Conservation (phyloP, 768 basidiomycete species). For the Leccinum boreale region DNA sequence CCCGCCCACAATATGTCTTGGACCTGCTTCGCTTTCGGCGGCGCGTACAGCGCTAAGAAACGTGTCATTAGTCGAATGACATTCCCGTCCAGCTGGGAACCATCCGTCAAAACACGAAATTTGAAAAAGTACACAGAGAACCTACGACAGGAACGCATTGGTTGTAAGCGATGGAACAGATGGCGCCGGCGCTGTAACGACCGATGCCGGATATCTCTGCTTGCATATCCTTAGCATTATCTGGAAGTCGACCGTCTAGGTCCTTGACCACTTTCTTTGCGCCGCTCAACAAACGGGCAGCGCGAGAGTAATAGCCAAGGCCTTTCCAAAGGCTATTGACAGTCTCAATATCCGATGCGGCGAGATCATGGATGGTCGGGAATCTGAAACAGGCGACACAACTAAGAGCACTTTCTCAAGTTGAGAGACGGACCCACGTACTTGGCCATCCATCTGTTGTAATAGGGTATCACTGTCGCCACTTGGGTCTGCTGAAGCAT, state of each 20-base stretch:
- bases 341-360: conserved; percentile 70
- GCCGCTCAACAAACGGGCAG: conserved; percentile 76
- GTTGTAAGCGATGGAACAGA: conserved; percentile 86
- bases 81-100: conserved; percentile 79
- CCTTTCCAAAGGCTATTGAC: conserved; percentile 93
- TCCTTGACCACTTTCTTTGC: conserved; percentile 74
- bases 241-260: conserved; percentile 68
- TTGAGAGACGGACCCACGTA: conserved; percentile 31
- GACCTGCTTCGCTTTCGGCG: conserved; percentile 74
- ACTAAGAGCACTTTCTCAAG: not conserved
- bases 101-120: not conserved
- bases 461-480: conserved; percentile 90
- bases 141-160: conserved; percentile 80
- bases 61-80: conserved; percentile 84
- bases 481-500: conserved; percentile 99
- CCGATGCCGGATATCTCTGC: conserved; percentile 84
- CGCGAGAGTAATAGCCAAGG: conserved; percentile 86
- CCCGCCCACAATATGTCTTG: conserved; percentile 81
- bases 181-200: conserved; percentile 82
- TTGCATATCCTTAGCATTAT: conserved; percentile 79
- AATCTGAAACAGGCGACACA: conserved; percentile 46
- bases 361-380: conserved; percentile 78
- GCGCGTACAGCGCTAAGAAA: conserved; percentile 76
- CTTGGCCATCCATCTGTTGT: conserved; percentile 83
- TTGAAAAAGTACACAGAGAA: conserved; percentile 8